Evolutionary conservation across 2,329 filamentous ascomycete species (phyloP).

Genomic region (Curvularia eragrostidis): DNA sequence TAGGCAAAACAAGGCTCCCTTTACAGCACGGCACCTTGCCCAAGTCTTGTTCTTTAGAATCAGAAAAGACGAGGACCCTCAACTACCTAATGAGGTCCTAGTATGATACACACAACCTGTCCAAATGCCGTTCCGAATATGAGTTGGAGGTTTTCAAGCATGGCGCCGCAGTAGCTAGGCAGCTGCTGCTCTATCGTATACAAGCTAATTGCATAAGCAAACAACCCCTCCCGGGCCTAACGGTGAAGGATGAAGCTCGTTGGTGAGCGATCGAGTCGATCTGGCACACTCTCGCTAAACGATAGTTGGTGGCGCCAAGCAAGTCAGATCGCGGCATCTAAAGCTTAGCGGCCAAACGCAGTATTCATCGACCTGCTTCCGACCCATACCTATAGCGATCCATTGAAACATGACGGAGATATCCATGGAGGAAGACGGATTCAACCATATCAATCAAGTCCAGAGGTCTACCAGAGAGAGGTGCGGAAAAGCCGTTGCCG

Average conservation of each 20-base stretch:
- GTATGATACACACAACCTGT: neutral
- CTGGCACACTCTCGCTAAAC: slow-evolving; percentile 12
- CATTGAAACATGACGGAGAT: neutral
- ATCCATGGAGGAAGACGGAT: neutral
- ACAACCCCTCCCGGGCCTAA: neutral
- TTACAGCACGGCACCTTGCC: neutral
- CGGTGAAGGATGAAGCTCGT: neutral
- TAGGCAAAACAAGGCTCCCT: neutral
- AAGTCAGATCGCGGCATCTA: slow-evolving; percentile 10
- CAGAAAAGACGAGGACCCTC: neutral
- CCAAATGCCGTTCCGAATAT: neutral
- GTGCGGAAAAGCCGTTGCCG: neutral
- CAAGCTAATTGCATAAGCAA: neutral
- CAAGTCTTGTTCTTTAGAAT: neutral
- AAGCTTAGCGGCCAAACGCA: slow-evolving; percentile 12
- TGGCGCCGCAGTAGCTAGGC: neutral
- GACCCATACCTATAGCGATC: neutral
- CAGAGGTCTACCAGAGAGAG: neutral
- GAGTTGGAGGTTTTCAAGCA: neutral
- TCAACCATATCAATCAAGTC: slow-evolving; percentile 1
- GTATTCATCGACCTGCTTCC: neutral
- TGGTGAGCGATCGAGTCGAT: slow-evolving; percentile 13
- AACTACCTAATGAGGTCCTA: neutral
- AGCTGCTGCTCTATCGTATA: neutral
- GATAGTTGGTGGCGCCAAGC: slow-evolving; percentile 12